A percentile compares a stretch with the other conserved stretches of the same genome.
phyloP scores from a whole-genome alignment of 208 protist species.

The Acanthamoeba triangularis region DNA sequence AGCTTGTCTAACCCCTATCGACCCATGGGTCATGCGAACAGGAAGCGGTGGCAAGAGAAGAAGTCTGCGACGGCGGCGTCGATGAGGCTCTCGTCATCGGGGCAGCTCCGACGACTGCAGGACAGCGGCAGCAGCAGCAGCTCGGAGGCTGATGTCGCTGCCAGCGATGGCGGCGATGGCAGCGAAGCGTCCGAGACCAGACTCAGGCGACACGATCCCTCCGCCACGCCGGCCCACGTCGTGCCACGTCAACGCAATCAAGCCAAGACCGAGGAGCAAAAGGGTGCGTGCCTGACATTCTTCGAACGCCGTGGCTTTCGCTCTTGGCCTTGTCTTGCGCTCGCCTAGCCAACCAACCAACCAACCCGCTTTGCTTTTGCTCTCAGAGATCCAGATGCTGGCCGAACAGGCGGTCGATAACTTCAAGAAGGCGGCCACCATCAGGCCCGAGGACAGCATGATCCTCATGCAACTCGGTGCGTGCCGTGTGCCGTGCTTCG shows the following conservation, averaged over 20 bases:
- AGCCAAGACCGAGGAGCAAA: not conserved
- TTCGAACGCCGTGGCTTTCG: too few species aligned
- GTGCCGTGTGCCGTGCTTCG: too few species aligned
- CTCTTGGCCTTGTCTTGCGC: too few species aligned
- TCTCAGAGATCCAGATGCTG: not conserved
- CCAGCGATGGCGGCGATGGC: too few species aligned
- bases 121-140: not conserved
- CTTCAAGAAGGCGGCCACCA: not conserved
- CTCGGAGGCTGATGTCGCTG: too few species aligned
- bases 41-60: constrained; percentile 4
- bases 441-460: not conserved
- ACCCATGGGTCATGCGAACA: too few species aligned
- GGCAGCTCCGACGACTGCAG: not conserved
- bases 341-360: too few species aligned
- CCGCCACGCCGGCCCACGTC: too few species aligned
- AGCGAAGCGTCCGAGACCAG: not conserved
- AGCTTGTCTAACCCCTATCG: too few species aligned
- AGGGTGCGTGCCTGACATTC: too few species aligned
- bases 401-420: not conserved
- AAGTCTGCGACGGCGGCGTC: not conserved
- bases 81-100: not conserved
- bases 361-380: too few species aligned
- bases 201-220: not conserved
- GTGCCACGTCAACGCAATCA: not conserved
- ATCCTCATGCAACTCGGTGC: not conserved